Evolutionary conservation across 1,139 yeast genomes (phyloP).

Genomic region (Dujonia santamariae): DNA sequence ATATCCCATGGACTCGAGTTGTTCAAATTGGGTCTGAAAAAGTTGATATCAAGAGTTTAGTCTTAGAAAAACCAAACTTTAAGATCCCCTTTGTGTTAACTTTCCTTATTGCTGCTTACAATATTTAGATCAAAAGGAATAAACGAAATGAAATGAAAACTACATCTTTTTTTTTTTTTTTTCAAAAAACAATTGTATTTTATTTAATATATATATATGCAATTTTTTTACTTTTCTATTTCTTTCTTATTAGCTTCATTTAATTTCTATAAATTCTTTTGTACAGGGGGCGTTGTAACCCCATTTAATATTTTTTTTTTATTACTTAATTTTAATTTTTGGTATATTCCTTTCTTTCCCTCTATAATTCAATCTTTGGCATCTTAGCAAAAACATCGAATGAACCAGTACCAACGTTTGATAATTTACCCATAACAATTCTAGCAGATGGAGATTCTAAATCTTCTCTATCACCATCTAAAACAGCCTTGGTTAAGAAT

Average conservation of each 20-base stretch:
- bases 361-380: conserved; percentile 31
- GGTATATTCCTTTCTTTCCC: conserved; percentile 1
- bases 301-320: conserved; percentile 1
- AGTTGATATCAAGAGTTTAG: conserved; percentile 49
- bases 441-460: conserved; percentile 94
- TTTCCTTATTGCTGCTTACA: conserved; percentile 63
- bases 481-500: conserved; percentile 92
- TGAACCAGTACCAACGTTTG: conserved; percentile 94
- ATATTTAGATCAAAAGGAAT: conserved; percentile 41
- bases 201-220: conserved; percentile 1
- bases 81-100: conserved; percentile 57
- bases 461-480: conserved; percentile 87
- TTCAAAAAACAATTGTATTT: neutral
- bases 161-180: neutral
- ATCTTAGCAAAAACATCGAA: conserved; percentile 80
- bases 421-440: conserved; percentile 87
- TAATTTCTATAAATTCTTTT: neutral
- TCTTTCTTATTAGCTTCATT: conserved; percentile 1
- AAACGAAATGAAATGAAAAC: neutral
- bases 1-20: conserved; percentile 46
- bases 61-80: conserved; percentile 64
- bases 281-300: no score
- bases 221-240: conserved; percentile 2
- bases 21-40: conserved; percentile 44
- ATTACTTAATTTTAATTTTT: conserved; percentile 2